phyloP scores from a whole-genome alignment of 169 alveolate genomes.

The Perkinsus olseni region DNA sequence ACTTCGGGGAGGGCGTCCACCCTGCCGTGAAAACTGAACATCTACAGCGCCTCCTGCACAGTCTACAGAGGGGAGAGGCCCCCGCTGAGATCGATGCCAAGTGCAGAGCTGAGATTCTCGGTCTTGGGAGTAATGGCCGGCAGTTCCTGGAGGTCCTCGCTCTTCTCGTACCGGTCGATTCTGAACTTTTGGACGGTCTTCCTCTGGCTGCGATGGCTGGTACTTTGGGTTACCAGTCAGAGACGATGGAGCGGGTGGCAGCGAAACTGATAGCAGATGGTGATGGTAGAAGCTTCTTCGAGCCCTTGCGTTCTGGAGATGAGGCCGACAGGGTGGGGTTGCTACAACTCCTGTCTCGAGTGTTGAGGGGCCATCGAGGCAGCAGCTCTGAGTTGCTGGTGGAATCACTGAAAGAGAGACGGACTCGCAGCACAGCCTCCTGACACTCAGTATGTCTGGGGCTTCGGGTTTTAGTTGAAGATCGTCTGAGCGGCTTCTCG shows the following conservation, averaged over 20 bases:
- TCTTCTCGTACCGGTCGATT: not conserved
- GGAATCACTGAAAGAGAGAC: not conserved
- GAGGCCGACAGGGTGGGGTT: not conserved
- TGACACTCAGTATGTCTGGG: not conserved
- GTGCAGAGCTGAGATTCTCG: not conserved
- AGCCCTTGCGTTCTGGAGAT: not conserved
- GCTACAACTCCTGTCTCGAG: not conserved
- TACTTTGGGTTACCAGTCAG: not conserved
- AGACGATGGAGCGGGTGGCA: not conserved
- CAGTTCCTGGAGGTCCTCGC: not conserved
- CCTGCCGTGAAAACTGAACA: not conserved
- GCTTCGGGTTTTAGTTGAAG: too few species aligned
- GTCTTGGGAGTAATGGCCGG: not conserved
- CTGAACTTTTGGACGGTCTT: not conserved
- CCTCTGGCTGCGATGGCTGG: not conserved
- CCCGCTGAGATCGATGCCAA: not conserved
- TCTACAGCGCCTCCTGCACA: not conserved
- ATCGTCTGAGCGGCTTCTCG: not conserved
- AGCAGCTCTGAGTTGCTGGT: not conserved
- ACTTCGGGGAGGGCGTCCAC: not conserved
- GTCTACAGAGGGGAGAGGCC: not conserved
- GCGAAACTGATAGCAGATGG: not conserved
- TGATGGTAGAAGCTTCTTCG: not conserved
- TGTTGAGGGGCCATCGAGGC: not conserved
- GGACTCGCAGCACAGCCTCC: not conserved